Conservation (phyloP, 495 filamentous ascomycete species). For the Neurospora sp. region DNA sequence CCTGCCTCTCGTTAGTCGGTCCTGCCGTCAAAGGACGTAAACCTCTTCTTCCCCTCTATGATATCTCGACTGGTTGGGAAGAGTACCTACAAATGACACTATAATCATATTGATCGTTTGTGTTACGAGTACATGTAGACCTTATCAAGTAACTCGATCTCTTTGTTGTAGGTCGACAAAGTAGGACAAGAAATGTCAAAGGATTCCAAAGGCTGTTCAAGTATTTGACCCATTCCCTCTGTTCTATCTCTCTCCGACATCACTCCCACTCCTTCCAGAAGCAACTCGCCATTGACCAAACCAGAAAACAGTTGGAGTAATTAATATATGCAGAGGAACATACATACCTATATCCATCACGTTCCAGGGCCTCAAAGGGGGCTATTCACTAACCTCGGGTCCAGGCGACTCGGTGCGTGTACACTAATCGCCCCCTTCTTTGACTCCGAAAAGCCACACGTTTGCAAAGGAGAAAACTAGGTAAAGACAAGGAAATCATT, state of each 20-base stretch:
- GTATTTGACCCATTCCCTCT: not conserved
- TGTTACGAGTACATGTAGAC: no score
- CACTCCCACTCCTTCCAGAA: not conserved
- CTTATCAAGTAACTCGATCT: not conserved
- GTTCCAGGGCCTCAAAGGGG: not conserved
- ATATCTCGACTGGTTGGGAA: not conserved
- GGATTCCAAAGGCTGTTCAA: not conserved
- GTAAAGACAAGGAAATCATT: not conserved
- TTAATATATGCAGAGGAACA: not conserved
- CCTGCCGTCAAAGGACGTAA: not conserved
- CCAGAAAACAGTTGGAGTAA: no score
- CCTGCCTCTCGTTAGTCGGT: not conserved
- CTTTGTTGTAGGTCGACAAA: not conserved
- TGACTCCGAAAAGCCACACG: not conserved
- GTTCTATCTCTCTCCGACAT: not conserved
- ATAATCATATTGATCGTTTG: no score
- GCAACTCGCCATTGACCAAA: not conserved
- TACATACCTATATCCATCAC: not conserved
- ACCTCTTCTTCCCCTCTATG: not conserved
- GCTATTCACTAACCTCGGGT: not conserved
- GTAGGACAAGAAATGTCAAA: not conserved
- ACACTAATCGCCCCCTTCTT: not conserved
- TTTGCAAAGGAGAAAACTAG: not conserved
- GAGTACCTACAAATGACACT: not conserved
- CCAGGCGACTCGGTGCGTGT: not conserved